Conservation (phyloP, 768 basidiomycete genomes). For the Suillus subalutaceus region DNA sequence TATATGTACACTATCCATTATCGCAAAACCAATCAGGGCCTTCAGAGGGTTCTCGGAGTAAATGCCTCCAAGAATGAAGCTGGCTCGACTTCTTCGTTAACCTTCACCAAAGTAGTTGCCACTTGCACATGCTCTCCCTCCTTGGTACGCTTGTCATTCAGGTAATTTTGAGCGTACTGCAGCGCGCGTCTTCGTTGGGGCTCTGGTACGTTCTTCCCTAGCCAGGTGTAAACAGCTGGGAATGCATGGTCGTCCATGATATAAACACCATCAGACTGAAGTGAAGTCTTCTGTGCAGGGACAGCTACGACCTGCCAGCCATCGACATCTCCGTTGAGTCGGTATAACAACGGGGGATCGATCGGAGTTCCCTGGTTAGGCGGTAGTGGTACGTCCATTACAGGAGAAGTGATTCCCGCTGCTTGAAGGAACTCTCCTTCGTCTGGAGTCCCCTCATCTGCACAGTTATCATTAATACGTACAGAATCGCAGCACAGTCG, state of each 20-base stretch:
- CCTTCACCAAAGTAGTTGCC: slow-evolving; percentile 19
- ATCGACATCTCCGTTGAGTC: slow-evolving; percentile 51
- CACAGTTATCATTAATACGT: not conserved
- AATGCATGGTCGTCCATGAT: slow-evolving; percentile 48
- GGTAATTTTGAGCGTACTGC: slow-evolving; percentile 58
- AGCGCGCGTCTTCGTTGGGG: slow-evolving; percentile 50
- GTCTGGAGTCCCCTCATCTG: slow-evolving; percentile 57
- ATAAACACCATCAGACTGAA: slow-evolving; percentile 54
- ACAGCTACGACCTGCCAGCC: slow-evolving; percentile 41
- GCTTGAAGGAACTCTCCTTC: slow-evolving; percentile 50
- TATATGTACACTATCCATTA: not conserved
- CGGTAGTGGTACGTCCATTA: slow-evolving; percentile 18
- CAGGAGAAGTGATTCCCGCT: slow-evolving; percentile 39
- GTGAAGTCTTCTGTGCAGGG: slow-evolving; percentile 31
- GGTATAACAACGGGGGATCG: slow-evolving; percentile 35
- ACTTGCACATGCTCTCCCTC: slow-evolving; percentile 21
- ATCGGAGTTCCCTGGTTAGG: slow-evolving; percentile 12
- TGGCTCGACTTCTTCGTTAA: slow-evolving; percentile 50
- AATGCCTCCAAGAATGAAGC: slow-evolving; percentile 40
- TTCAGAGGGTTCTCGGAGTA: not conserved
- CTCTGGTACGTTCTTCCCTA: slow-evolving; percentile 52
- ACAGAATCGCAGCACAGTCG: not conserved
- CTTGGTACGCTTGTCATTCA: slow-evolving; percentile 40
- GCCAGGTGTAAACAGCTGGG: slow-evolving; percentile 60
- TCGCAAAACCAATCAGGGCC: not conserved